Base-by-base conservation (phyloP, 495 filamentous ascomycete species). In the Aspergillus leporis region DNA sequence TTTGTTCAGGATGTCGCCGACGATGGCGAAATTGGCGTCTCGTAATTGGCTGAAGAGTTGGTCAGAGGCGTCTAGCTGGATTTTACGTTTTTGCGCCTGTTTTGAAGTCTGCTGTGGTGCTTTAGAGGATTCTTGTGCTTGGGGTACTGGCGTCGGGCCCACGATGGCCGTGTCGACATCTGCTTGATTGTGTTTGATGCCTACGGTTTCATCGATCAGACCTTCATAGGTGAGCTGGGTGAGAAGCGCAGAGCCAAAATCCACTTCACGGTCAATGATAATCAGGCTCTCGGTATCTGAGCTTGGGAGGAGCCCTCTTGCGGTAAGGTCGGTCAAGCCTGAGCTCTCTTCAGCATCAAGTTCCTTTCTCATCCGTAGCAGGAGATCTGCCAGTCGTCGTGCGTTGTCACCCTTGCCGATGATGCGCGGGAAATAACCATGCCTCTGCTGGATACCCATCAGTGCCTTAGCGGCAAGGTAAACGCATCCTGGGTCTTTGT, bases 221-320 rank as follows among this genome's bases (percentile, higher is more conserved):
- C 95, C 95, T 75, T 98, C 93, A 66, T 99, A 99, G 9, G 95
- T 99, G 41, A 99, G 79, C 69, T 98, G 95, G 0, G 94, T 98
- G 49, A 98, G 84, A 13, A 99, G 81, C 2, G 88, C 86, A 21
- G 94, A 96, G 30, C 90, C 90, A 73, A 93, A 91, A 67, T 99
- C 95, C 49, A 96, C 87, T 61, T 96, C 92, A 40, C 95, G 89
- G 72, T 97, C 95, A 36, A 98, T 93, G 61, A 99, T 90, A 64
- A 99, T 92, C 56, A 97, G 75, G 66, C 85, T 93, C 70, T 98
- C 93, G 53, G 90, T 90, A 9, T 86, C 84, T 16, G 87, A 86
- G 69, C 94, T 98, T 50, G 95, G 95, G n/a, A 91, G 87, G 19
- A 78, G 68, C 5, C 89, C 89, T 40, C 89, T 78, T 45, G 85